A percentile compares a stretch with the other conserved stretches of the same genome.
Conservation (phyloP, 495 filamentous ascomycete species). For the Penicillium angulare region DNA sequence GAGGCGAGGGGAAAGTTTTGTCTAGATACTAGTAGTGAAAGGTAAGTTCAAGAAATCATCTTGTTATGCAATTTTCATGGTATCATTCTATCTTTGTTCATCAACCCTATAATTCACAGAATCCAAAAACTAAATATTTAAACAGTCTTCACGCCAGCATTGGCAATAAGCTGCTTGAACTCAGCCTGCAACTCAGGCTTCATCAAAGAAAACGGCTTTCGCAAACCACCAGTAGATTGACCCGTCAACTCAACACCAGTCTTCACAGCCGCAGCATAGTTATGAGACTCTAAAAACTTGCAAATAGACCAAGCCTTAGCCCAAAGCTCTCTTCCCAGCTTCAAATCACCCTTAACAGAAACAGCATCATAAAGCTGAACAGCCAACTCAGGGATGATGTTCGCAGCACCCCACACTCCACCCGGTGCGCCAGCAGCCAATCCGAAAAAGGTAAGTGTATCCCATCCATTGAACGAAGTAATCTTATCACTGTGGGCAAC, state of each 20-base stretch:
- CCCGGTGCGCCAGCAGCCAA: conserved; percentile 29
- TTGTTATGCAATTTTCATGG: too few relatives aligned
- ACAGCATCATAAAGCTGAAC: conserved; percentile 35
- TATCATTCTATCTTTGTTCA: background rate
- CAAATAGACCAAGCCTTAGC: conserved; percentile 33
- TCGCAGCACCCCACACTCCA: conserved; percentile 36
- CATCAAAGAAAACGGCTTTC: conserved; percentile 34
- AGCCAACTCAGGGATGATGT: conserved; percentile 36
- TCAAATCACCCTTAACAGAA: conserved; percentile 28
- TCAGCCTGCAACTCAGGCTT: conserved; percentile 23
- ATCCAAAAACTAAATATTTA: conserved; percentile 2
- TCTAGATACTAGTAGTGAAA: too few relatives aligned
- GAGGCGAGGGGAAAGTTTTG: too few relatives aligned
- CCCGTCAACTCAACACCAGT: conserved; percentile 36
- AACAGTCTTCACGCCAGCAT: conserved; percentile 34
- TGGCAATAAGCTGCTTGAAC: conserved; percentile 25
- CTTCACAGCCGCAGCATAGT: conserved; percentile 33
- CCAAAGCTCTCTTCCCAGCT: conserved; percentile 33
- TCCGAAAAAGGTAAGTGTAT: conserved; percentile 39
- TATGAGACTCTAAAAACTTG: conserved; percentile 37
- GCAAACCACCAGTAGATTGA: conserved; percentile 29
- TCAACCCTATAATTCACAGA: background rate
- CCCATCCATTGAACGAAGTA: conserved; percentile 37
- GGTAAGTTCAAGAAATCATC: too few relatives aligned
- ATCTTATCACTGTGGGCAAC: conserved; percentile 30